Evolutionary conservation across 345 rosid genomes (phyloP), one percentile per base, ranked within the genome.

Genomic region (Clausena lansium): DNA sequence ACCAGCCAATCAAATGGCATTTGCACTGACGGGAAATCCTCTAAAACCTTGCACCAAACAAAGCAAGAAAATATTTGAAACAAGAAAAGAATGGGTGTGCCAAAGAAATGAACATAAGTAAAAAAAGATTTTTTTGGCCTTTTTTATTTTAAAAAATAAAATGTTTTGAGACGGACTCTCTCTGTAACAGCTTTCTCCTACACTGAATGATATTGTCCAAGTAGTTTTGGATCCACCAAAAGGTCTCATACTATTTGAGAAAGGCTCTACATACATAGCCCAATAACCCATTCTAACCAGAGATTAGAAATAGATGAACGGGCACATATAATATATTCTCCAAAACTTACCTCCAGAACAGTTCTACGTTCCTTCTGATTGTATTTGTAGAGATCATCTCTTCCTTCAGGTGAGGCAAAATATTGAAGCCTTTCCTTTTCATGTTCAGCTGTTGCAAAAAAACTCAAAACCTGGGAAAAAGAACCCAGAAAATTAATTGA

Each of bases 1-100:
- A 96, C 97, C 78, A 96, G 79, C 99, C 98, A 94, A 77, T 96
- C 95, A 65, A 96, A 89, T 64, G 99, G 97, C 88, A 96, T 81
- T 84, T 90, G 90, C 70, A 91, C 99, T 19, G 97, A 96, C 57
- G 97, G 95, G 77, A 96, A 96, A 87, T 96, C 99, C 86, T 92
- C 93, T 61, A 96, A 71, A 74, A 92, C 98, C 99, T 94, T 70
- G 79, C 24, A 61, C 72, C 33, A 77, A 45, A 32, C 50, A 52
- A 55, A 60, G 15, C 25, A 17, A 59, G 59, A 39, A 38, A 17
- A 71, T 50, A 55, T 36, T 71, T 20, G 45, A 39, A 50, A 8
- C 35, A 10, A 75, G 60, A 75, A 63, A 61, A 1, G 19, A 17
- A 19, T 36, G 6, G 17, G 55, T 20, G 19, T 27, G 69, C 69